These are phyloP conservation scores for Arthrobotrys conoides DNA, from an alignment of 2,329 filamentous ascomycete species.

Conservation along the genomic window DNA sequence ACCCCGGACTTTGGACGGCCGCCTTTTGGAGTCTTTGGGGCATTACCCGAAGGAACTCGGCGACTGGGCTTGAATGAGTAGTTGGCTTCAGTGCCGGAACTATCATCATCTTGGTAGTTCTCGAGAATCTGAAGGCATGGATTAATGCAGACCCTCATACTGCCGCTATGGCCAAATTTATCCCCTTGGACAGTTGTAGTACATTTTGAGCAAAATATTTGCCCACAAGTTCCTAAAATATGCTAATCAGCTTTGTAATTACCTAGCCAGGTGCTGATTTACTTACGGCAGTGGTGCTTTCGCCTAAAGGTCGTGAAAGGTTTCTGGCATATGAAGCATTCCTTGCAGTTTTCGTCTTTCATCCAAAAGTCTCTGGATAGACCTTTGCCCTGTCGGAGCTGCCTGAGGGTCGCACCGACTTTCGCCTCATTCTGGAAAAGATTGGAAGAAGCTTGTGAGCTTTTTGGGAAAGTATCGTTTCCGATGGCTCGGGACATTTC, in stretches of 20 bases:
- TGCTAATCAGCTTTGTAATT: neutral
- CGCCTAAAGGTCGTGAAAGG: conserved; percentile 93
- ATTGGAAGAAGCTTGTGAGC: conserved; percentile 62
- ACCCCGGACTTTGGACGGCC: conserved; percentile 64
- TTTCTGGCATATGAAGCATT: conserved; percentile 92
- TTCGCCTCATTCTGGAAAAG: conserved; percentile 64
- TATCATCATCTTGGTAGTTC: conserved; percentile 73
- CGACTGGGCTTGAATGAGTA: conserved; percentile 55
- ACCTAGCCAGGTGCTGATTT: neutral
- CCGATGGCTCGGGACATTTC: conserved; percentile 56
- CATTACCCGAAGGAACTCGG: conserved; percentile 30
- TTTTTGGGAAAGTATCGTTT: conserved; percentile 33
- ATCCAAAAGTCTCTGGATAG: conserved; percentile 98
- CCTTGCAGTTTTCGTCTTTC: conserved; percentile 97
- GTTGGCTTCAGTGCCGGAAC: conserved; percentile 53
- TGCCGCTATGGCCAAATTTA: conserved; percentile 87
- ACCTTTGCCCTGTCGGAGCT: conserved; percentile 83
- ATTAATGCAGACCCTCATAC: conserved; percentile 89
- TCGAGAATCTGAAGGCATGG: conserved; percentile 88
- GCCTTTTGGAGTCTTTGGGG: conserved; percentile 52
- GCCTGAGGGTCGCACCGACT: conserved; percentile 67
- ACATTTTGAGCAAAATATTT: conserved; percentile 97
- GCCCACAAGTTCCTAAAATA: conserved; percentile 79
- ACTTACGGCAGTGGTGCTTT: conserved; percentile 92
- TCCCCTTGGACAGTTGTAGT: conserved; percentile 90